These are phyloP conservation scores for Ceratobasidium theobromae DNA, from an alignment of 1,284 basidiomycete species.

Conservation along the genomic window DNA sequence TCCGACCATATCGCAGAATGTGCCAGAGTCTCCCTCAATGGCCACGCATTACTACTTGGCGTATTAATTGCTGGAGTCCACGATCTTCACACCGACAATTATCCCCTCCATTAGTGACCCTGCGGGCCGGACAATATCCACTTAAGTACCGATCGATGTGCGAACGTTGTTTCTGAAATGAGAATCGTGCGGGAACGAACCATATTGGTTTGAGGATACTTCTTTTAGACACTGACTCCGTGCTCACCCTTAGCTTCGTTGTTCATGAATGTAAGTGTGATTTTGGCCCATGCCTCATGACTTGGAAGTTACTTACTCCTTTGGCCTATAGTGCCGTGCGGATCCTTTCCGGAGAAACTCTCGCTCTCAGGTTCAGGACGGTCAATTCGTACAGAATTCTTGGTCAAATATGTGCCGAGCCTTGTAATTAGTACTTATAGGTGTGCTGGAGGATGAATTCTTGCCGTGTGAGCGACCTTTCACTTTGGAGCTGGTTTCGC, in stretches of 20 bases:
- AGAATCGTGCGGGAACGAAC: slow-evolving; percentile 16
- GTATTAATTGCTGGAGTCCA: not conserved
- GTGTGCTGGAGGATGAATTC: not conserved
- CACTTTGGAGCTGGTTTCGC: not conserved
- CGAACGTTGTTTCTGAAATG: slow-evolving; percentile 7
- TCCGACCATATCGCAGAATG: too few relatives aligned
- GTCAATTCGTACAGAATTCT: slow-evolving; percentile 13
- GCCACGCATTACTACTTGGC: too few relatives aligned
- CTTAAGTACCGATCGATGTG: not conserved
- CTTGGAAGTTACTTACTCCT: slow-evolving; percentile 20
- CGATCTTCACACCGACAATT: slow-evolving; percentile 11
- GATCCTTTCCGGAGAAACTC: slow-evolving; percentile 24
- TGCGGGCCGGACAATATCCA: not conserved
- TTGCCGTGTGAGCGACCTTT: not conserved
- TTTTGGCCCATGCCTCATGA: slow-evolving; percentile 14
- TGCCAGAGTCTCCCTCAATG: too few relatives aligned
- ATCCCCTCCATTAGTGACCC: not conserved
- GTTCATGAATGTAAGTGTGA: not conserved
- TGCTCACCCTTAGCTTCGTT: not conserved
- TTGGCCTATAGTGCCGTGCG: slow-evolving; percentile 20
- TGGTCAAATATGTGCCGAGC: slow-evolving; percentile 20
- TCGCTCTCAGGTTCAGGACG: not conserved
- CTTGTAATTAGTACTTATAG: slow-evolving; percentile 6
- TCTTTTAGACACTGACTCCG: slow-evolving; percentile 21
- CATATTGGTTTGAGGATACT: slow-evolving; percentile 8